A percentile compares a stretch with the other conserved stretches of the same genome.
These are phyloP conservation scores for Leucogyrophana mollusca DNA, from an alignment of 768 basidiomycete genomes.

Conservation along the genomic window DNA sequence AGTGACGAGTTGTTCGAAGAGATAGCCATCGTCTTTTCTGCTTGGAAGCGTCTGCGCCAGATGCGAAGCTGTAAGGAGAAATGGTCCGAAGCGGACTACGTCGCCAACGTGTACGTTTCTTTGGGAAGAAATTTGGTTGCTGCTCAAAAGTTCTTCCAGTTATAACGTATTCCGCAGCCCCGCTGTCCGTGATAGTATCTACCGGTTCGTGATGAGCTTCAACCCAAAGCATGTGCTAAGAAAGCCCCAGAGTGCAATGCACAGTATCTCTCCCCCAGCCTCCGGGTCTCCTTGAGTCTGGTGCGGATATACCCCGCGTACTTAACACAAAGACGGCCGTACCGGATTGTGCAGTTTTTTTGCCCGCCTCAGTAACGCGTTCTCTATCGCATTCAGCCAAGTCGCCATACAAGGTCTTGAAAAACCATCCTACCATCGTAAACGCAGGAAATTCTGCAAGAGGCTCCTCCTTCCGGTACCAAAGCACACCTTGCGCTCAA, in stretches of 20 bases:
- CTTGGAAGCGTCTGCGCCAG: slow-evolving; percentile 42
- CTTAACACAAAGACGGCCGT: slow-evolving; percentile 45
- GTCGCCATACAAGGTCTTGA: slow-evolving; percentile 49
- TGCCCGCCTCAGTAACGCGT: slow-evolving; percentile 38
- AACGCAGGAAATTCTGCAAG: slow-evolving; percentile 37
- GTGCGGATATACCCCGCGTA: slow-evolving; percentile 31
- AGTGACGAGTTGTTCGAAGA: slow-evolving; percentile 33
- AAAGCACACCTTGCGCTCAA: slow-evolving; percentile 47
- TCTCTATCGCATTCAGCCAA: slow-evolving; percentile 41
- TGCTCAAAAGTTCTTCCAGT: slow-evolving; percentile 20
- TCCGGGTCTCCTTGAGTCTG: slow-evolving; percentile 21
- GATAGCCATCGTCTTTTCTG: slow-evolving; percentile 38
- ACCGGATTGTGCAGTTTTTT: slow-evolving; percentile 50
- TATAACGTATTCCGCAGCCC: slow-evolving; percentile 50
- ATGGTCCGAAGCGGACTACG: slow-evolving; percentile 55
- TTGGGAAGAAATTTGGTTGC: background rate
- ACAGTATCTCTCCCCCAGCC: slow-evolving; percentile 49
- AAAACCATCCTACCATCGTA: slow-evolving; percentile 34
- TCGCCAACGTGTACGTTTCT: slow-evolving; percentile 48
- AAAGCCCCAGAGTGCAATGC: slow-evolving; percentile 43
- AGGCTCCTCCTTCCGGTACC: slow-evolving; percentile 49
- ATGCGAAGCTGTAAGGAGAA: slow-evolving; percentile 47
- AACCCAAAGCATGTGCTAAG: slow-evolving; percentile 5
- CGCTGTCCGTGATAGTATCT: slow-evolving; percentile 39
- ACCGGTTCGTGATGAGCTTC: slow-evolving; percentile 33